A percentile compares a stretch with the other conserved stretches of the same genome.
Conservation (phyloP, 2,329 filamentous ascomycete genomes). For the Aspergillus amoenus region DNA sequence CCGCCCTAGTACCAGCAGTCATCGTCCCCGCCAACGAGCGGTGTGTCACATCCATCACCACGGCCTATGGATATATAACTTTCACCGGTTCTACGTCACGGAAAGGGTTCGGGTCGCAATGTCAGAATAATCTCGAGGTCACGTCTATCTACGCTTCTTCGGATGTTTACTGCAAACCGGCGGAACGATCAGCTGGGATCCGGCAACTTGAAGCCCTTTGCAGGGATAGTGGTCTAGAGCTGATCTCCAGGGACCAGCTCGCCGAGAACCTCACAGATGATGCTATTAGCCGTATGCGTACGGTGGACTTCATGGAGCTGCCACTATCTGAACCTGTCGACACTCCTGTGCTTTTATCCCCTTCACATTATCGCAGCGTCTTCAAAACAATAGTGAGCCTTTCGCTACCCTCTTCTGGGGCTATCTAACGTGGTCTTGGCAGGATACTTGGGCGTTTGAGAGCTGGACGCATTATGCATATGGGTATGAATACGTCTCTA, state of each 20-base stretch:
- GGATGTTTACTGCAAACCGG: slow-evolving; percentile 31
- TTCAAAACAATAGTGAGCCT: slow-evolving; percentile 34
- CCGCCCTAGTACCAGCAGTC: slow-evolving; percentile 9
- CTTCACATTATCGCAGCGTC: slow-evolving; percentile 28
- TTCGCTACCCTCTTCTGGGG: no score
- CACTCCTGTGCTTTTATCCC: slow-evolving; percentile 33
- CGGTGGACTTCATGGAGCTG: slow-evolving; percentile 32
- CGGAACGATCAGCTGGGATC: slow-evolving; percentile 24
- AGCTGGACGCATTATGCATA: slow-evolving; percentile 37
- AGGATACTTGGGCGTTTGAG: slow-evolving; percentile 35
- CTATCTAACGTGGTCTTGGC: not conserved
- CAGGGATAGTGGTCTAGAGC: slow-evolving; percentile 23
- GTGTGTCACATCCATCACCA: slow-evolving; percentile 34
- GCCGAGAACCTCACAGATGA: slow-evolving; percentile 34
- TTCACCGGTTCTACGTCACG: slow-evolving; percentile 25
- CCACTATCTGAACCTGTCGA: slow-evolving; percentile 18
- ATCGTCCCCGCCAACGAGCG: slow-evolving; percentile 24
- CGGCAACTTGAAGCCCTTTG: slow-evolving; percentile 22
- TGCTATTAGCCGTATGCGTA: slow-evolving; percentile 33
- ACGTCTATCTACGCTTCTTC: slow-evolving; percentile 38
- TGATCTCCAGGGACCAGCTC: slow-evolving; percentile 29
- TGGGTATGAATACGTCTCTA: slow-evolving; percentile 28
- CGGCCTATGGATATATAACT: slow-evolving; percentile 32
- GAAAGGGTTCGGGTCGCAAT: slow-evolving; percentile 26
- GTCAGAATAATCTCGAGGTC: slow-evolving; percentile 33